These are phyloP conservation scores for Tolypocladium nubicola DNA, from an alignment of 2,329 filamentous ascomycete species.

Conservation along the genomic window DNA sequence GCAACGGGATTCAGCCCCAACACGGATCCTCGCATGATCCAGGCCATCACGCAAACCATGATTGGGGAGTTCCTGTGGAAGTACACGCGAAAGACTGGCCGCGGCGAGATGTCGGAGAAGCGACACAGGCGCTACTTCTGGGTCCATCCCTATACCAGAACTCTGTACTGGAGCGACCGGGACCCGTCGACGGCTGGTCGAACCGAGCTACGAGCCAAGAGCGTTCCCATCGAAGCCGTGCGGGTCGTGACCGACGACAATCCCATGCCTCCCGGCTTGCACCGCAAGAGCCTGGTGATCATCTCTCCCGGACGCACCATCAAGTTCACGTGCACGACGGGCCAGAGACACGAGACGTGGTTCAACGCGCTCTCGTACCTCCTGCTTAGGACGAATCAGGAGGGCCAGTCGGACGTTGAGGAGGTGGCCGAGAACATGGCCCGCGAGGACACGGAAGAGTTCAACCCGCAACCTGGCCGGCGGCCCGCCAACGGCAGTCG, in stretches of 20 bases:
- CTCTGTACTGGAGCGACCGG: conserved; percentile 90
- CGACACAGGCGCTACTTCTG: conserved; percentile 95
- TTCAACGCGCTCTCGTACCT: conserved; percentile 95
- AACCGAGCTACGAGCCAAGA: conserved; percentile 70
- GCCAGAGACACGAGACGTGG: conserved; percentile 95
- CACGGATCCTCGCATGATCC: conserved; percentile 95
- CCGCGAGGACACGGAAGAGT: conserved; percentile 60
- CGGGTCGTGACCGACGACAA: conserved; percentile 91
- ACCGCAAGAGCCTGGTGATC: conserved; percentile 86
- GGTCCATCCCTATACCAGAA: conserved; percentile 96
- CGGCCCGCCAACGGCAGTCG: conserved; percentile 26
- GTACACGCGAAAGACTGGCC: conserved; percentile 90
- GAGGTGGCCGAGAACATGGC: conserved; percentile 48
- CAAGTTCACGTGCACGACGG: conserved; percentile 90
- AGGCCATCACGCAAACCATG: conserved; percentile 98
- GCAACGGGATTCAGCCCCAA: conserved; percentile 52
- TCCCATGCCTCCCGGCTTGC: conserved; percentile 84
- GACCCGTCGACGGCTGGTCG: conserved; percentile 76
- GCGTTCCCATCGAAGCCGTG: conserved; percentile 86
- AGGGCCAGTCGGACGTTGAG: conserved; percentile 51
- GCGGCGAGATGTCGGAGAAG: conserved; percentile 77
- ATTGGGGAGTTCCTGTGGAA: conserved; percentile 99
- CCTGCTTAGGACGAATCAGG: conserved; percentile 62
- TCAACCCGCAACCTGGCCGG: conserved; percentile 56
- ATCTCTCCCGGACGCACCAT: conserved; percentile 80